Base-by-base conservation (phyloP, 1,139 yeast species). In the Hyphopichia khmerensis region DNA sequence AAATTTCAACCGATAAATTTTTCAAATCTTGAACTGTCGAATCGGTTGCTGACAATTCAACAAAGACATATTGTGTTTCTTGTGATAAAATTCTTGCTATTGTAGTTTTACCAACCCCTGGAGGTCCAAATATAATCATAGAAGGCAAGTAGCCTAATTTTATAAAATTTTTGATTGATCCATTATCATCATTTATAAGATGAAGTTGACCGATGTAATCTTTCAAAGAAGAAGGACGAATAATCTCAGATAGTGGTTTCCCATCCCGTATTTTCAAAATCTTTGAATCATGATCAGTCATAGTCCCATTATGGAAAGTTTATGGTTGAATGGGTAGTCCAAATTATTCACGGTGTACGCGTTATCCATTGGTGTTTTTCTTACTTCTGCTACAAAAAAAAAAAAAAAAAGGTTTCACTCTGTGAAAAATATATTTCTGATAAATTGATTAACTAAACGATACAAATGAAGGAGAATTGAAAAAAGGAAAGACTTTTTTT, bases 61-160 rank as follows among this genome's bases (percentile, higher is more conserved):
- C 51, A 44, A 71, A 64, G n/a, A 60, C 65, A 45, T 71, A 69
- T 11, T 61, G 61, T 3, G 65, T 60, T 35, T 64, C 64, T 4
- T 48, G 38, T 0, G 77, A 72, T 15, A 72, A 44, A 2, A 71
- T 60, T 5, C 64, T 46, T 1, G 77, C 77, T n/a, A 73, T 43
- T 0, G 77, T 69, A 1, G 77, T 72, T 46, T 73, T 73, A 0
- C 79, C 79, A 10, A 69, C 72, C 1, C 79, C 78, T 1, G 77
- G 76, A 0, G 77, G 77, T 0, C 79, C 79, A 40, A 58, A 52
- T 6, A 73, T 55, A 5, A 73, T 56, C 76, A 73, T 71, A 4
- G 75, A 70, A 0, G 78, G 77, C 13, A 73, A 55, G 49, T 67
- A 69, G 0, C 72, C 68, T 31, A 71, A 46, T n/a, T 62, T 49